Conservation (phyloP, 2,329 filamentous ascomycete species). For the Ophiostoma ips region DNA sequence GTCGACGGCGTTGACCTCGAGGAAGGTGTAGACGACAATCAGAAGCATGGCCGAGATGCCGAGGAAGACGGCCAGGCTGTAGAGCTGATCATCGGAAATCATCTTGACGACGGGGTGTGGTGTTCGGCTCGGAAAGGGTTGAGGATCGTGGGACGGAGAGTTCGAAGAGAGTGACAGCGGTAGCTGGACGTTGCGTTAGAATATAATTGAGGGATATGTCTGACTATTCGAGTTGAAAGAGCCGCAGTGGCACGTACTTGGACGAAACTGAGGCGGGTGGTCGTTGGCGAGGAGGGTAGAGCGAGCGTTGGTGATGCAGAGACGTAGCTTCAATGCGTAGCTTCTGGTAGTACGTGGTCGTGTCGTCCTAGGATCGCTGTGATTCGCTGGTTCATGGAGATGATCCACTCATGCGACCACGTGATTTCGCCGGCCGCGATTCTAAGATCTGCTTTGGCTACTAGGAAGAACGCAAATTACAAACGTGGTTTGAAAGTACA, state of each 20-base stretch:
- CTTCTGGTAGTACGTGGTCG: background rate
- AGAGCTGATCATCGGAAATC: constrained; percentile 90
- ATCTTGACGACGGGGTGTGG: constrained; percentile 36
- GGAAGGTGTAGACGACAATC: constrained; percentile 89
- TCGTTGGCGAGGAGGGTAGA: background rate
- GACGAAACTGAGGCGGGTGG: background rate
- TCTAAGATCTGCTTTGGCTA: too few relatives aligned
- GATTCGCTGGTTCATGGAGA: background rate
- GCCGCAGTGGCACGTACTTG: background rate
- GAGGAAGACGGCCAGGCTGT: constrained; percentile 83
- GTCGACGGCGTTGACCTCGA: constrained; percentile 72
- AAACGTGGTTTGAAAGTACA: too few relatives aligned
- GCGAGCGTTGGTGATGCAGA: constrained; percentile 1
- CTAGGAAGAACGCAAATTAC: too few relatives aligned
- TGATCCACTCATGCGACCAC: too few relatives aligned
- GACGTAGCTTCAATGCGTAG: constrained; percentile 2
- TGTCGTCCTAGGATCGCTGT: background rate
- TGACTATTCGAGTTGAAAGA: background rate
- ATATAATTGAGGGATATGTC: background rate
- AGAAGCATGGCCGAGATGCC: constrained; percentile 81
- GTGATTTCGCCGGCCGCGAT: too few relatives aligned
- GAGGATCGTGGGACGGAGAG: background rate
- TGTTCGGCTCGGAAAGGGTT: background rate
- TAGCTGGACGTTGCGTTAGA: background rate
- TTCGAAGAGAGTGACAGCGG: background rate